A percentile compares a stretch with the other conserved stretches of the same genome.
These are phyloP conservation scores for Psilocybe subaeruginosa DNA, from an alignment of 768 basidiomycete genomes.

Conservation along the genomic window DNA sequence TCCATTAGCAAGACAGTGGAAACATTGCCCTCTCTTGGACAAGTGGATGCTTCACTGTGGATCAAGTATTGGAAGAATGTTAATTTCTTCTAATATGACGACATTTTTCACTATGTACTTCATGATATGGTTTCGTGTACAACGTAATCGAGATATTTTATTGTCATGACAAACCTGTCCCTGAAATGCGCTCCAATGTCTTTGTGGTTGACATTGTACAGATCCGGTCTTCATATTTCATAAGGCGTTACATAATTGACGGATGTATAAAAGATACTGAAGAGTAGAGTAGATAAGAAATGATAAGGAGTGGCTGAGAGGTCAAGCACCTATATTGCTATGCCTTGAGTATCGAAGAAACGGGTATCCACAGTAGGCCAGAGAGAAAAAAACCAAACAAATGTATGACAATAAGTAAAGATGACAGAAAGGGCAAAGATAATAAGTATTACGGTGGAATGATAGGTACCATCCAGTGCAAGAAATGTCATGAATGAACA, in stretches of 20 bases:
- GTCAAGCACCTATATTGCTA: slow-evolving; percentile 18
- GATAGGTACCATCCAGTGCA: slow-evolving; percentile 13
- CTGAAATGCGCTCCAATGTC: not conserved
- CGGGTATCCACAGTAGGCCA: slow-evolving; percentile 25
- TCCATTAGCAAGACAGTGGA: slow-evolving; percentile 36
- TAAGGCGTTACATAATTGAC: slow-evolving; percentile 15
- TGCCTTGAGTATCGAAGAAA: slow-evolving; percentile 13
- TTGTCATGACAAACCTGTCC: not conserved
- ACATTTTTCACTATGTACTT: too few relatives aligned
- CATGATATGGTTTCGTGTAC: too few relatives aligned
- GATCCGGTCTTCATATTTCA: slow-evolving; percentile 12
- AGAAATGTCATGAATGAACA: slow-evolving; percentile 13
- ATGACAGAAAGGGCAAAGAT: slow-evolving; percentile 19
- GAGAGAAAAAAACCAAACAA: slow-evolving; percentile 28
- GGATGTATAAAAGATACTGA: slow-evolving; percentile 6
- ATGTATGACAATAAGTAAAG: slow-evolving; percentile 32
- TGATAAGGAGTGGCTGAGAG: slow-evolving; percentile 18
- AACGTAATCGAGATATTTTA: not conserved
- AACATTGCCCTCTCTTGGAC: slow-evolving; percentile 25
- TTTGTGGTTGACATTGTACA: not conserved
- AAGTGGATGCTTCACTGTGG: slow-evolving; percentile 33
- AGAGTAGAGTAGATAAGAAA: slow-evolving; percentile 15
- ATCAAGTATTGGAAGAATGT: slow-evolving; percentile 38
- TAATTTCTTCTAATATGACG: not conserved
- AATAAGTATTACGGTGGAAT: slow-evolving; percentile 25